phyloP scores from a whole-genome alignment of 177 flowering plant species.

The Vitis hybrid region DNA sequence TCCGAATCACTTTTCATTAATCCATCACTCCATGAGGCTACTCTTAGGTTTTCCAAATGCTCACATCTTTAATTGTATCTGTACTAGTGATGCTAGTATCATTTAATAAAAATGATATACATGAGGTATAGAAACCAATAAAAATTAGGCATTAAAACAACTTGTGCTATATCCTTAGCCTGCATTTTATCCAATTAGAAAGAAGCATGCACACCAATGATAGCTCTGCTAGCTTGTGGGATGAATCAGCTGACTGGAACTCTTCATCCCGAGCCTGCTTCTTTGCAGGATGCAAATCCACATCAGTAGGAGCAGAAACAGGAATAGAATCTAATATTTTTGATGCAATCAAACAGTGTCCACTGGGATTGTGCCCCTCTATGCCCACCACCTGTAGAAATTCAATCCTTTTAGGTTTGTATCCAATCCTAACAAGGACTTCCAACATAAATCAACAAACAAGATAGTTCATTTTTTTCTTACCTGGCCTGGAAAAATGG shows the following conservation, averaged over 20 bases:
- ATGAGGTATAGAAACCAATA: not conserved
- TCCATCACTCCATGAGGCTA: not conserved
- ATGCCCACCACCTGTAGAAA: constrained; percentile 74
- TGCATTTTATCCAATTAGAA: not conserved
- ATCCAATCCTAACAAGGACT: not conserved
- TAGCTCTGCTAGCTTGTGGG: constrained; percentile 32
- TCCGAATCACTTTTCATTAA: no score
- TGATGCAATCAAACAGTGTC: constrained; percentile 85
- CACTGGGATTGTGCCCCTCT: constrained; percentile 94
- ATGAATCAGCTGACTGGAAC: constrained; percentile 25
- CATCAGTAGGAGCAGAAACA: constrained; percentile 29
- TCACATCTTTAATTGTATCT: not conserved
- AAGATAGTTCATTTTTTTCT: not conserved
- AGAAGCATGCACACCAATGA: constrained; percentile 55
- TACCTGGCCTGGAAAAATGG: constrained; percentile 98
- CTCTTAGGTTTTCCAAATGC: not conserved
- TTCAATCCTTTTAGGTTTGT: constrained; percentile 2
- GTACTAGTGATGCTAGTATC: not conserved
- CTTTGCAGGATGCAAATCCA: constrained; percentile 59
- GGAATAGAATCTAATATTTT: constrained; percentile 73
- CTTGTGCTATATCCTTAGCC: no score
- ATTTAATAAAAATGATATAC: not conserved
- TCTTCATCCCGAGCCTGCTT: constrained; percentile 67
- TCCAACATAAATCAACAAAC: not conserved
- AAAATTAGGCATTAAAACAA: constrained; percentile 1